Evolutionary conservation across 2,329 filamentous ascomycete species (phyloP), one percentile per base, ranked within the genome.

Genomic region (Setomelanomma holmii): DNA sequence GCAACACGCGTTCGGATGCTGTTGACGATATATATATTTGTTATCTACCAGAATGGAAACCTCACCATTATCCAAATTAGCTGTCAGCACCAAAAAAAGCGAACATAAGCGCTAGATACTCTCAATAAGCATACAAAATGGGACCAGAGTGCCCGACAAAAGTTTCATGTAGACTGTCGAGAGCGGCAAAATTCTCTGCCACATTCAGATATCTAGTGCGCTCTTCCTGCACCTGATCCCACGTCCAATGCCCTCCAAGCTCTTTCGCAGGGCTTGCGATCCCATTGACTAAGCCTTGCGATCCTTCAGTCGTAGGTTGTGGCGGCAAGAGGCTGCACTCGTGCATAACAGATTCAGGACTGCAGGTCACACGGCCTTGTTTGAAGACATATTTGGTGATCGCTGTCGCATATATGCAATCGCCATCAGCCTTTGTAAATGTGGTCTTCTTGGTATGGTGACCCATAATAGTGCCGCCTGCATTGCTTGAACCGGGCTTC

Each of bases 321-420:
- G 84, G 78, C 0, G 92, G 92, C 45, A 96, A 76, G 64, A 96
- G 76, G 2, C 86, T 84, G 46, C 86, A 87, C 16, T 86, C 82
- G 44, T 82, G 81, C 27, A 96, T 79, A 5, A 93, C 78, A 27
- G 89, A 80, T 58, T 90, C 87, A 0, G 92, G 92, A 60, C 91
- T 85, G 5, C 96, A 85, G 0, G 92, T 96, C 66, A 92, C 21
- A 40, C 60, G 56, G 19, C 56, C 50, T 34, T 38, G 27, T 21
- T 51, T 42, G 33, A 54, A 56, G 30, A 60, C 39, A 30, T 51
- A 39, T 22, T 56, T 52, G 17, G 24, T 27, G 7, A 62, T 53
- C 17, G 71, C 75, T n/a, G 73, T 76, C 10, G 76, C 76, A 51
- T 73, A 78, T 20, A 78, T 68, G n/a, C 41, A 47, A 20, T 62